phyloP scores from a whole-genome alignment of 2,329 filamentous ascomycete genomes.

The Ceratocystis papillata region DNA sequence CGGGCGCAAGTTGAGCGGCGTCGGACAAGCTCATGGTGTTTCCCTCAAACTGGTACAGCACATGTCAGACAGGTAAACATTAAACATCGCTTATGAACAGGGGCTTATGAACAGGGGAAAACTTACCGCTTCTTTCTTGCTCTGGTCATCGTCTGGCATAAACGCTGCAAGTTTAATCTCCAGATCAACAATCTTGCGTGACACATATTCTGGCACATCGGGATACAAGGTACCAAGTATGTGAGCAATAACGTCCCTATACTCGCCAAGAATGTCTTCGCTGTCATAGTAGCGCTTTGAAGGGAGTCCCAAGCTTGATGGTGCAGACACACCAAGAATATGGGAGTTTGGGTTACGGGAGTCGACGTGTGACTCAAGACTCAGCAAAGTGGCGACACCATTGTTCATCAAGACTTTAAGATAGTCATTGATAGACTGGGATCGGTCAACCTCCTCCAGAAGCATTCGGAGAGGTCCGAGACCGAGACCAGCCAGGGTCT shows the following conservation, averaged over 20 bases:
- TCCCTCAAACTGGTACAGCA: background rate
- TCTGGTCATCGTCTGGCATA: constrained; percentile 47
- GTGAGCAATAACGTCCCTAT: constrained; percentile 32
- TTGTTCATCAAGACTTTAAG: constrained; percentile 39
- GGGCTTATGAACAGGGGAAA: background rate
- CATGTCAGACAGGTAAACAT: background rate
- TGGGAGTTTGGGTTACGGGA: constrained; percentile 34
- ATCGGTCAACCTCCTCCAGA: constrained; percentile 39
- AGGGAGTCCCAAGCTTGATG: constrained; percentile 47
- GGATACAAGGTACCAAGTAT: constrained; percentile 31
- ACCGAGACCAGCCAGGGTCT: constrained; percentile 44
- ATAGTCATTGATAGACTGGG: constrained; percentile 33
- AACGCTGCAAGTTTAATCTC: constrained; percentile 51
- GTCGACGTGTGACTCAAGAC: constrained; percentile 34
- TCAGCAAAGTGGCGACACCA: constrained; percentile 35
- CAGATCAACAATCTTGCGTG: constrained; percentile 41
- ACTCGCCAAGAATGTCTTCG: constrained; percentile 41
- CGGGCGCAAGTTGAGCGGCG: constrained; percentile 44
- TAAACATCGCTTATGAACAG: background rate
- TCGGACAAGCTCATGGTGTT: constrained; percentile 51
- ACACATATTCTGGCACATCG: constrained; percentile 32
- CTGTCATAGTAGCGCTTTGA: constrained; percentile 52
- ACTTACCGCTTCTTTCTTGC: constrained; percentile 47
- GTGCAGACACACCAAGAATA: constrained; percentile 36
- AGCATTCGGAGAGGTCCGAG: constrained; percentile 46